A percentile compares a stretch with the other conserved stretches of the same genome.
Conservation (phyloP, 768 basidiomycete species). For the Russula lepida region DNA sequence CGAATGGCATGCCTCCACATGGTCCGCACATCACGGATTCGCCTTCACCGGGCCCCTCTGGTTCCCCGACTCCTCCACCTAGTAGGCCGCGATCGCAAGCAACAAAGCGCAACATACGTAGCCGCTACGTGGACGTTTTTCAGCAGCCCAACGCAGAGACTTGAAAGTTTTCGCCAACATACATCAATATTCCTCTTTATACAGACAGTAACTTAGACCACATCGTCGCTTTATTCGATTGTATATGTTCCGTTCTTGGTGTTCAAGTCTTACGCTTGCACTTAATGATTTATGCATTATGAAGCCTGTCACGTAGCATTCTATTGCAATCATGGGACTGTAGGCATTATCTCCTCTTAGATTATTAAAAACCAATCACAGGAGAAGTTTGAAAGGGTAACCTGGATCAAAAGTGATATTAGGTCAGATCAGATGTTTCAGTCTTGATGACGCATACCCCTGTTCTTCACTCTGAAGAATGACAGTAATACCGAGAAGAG, state of each 20-base stretch:
- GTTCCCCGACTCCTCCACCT: conserved; percentile 38
- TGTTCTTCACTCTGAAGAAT: conserved; percentile 86
- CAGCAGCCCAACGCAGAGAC: conserved; percentile 34
- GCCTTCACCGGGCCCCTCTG: conserved; percentile 34
- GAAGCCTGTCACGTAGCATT: background rate
- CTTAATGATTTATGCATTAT: conserved; percentile 12
- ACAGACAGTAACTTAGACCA: conserved; percentile 1
- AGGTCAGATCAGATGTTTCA: background rate
- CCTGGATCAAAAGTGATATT: conserved; percentile 32
- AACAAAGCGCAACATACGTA: conserved; percentile 70
- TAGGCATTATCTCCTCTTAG: conserved; percentile 18
- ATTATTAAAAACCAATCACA: conserved; percentile 33
- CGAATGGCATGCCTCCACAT: conserved; percentile 30
- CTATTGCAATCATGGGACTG: conserved; percentile 15
- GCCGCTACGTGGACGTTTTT: conserved; percentile 88
- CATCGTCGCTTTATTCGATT: background rate
- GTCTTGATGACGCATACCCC: conserved; percentile 38
- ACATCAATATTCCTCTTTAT: background rate
- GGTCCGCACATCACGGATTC: conserved; percentile 22
- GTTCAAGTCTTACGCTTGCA: background rate
- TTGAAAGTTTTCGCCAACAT: background rate
- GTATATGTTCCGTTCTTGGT: background rate
- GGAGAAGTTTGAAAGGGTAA: conserved; percentile 73
- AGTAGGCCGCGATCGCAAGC: conserved; percentile 49
- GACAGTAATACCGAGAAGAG: conserved; percentile 82